phyloP scores from a whole-genome alignment of 306 rosid species.

The Ceratonia siliqua region DNA sequence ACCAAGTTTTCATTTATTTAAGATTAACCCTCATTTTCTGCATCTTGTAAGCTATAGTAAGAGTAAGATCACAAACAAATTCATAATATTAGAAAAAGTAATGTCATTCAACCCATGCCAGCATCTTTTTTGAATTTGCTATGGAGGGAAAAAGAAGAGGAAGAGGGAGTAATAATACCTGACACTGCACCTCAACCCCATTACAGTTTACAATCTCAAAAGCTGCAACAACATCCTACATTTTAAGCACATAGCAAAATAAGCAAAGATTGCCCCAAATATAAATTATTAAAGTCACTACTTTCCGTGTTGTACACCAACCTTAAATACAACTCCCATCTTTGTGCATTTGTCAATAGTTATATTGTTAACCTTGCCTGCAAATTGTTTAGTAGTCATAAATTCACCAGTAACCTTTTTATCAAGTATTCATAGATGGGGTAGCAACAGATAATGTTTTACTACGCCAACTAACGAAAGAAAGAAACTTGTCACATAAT shows the following conservation, averaged over 20 bases:
- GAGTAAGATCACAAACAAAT: conserved; percentile 14
- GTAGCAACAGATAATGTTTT: neutral
- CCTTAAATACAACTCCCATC: conserved; percentile 89
- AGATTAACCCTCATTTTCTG: conserved; percentile 6
- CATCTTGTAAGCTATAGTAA: neutral
- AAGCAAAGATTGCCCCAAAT: conserved; percentile 11
- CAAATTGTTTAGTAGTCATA: conserved; percentile 32
- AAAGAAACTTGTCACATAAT: conserved; percentile 9
- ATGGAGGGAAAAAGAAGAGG: conserved; percentile 8
- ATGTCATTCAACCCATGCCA: conserved; percentile 32
- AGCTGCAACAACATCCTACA: conserved; percentile 99
- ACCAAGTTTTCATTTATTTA: conserved; percentile 5
- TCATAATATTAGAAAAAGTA: conserved; percentile 3
- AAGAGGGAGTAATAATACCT: conserved; percentile 49
- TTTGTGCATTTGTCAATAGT: conserved; percentile 92
- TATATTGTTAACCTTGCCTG: conserved; percentile 98
- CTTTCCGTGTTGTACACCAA: conserved; percentile 42
- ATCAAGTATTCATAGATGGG: conserved; percentile 24
- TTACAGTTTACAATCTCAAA: conserved; percentile 93
- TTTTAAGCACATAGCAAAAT: conserved; percentile 29
- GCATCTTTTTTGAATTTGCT: neutral
- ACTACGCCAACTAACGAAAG: neutral
- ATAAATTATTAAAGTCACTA: conserved; percentile 27
- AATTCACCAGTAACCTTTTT: conserved; percentile 16
- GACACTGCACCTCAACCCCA: conserved; percentile 95